A percentile compares a stretch with the other conserved stretches of the same genome.
These are phyloP conservation scores for Westerdykella aurantiaca DNA, from an alignment of 2,329 filamentous ascomycete genomes.

Conservation along the genomic window DNA sequence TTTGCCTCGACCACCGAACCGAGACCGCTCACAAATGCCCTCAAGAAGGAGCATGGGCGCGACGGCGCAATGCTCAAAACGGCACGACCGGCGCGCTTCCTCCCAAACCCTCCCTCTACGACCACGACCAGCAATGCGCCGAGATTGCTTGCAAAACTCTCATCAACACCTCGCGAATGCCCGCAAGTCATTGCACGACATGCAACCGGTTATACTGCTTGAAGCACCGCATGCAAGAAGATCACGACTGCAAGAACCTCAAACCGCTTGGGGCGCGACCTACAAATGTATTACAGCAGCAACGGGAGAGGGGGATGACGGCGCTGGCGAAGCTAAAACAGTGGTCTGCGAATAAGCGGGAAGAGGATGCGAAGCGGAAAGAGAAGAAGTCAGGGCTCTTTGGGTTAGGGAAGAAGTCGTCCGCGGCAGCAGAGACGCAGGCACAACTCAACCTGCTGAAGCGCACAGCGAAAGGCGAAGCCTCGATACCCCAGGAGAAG, in stretches of 20 bases:
- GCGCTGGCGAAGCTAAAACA: constrained; percentile 72
- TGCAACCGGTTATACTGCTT: constrained; percentile 74
- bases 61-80: constrained; percentile 39
- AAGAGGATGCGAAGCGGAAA: constrained; percentile 44
- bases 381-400: constrained; percentile 19
- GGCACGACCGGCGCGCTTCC: constrained; percentile 23
- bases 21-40: constrained; percentile 72
- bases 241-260: constrained; percentile 78
- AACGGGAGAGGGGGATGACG: constrained; percentile 60
- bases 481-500: constrained; percentile 72
- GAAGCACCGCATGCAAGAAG: constrained; percentile 68
- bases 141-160: constrained; percentile 61
- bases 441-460: constrained; percentile 73
- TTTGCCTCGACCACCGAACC: constrained; percentile 88
- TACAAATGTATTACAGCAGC: constrained; percentile 40
- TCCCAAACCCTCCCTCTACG: constrained; percentile 52
- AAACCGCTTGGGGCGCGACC: constrained; percentile 52
- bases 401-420: constrained; percentile 15
- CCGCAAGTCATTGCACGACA: constrained; percentile 63
- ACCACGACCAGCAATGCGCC: constrained; percentile 63
- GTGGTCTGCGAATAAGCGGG: constrained; percentile 73
- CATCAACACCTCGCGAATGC: constrained; percentile 62
- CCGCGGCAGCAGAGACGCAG: constrained; percentile 54
- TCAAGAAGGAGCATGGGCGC: constrained; percentile 57
- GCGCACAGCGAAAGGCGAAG: constrained; percentile 83